These are phyloP conservation scores for Vachellia pachyceras DNA, from an alignment of 306 rosid species.

Conservation along the genomic window DNA sequence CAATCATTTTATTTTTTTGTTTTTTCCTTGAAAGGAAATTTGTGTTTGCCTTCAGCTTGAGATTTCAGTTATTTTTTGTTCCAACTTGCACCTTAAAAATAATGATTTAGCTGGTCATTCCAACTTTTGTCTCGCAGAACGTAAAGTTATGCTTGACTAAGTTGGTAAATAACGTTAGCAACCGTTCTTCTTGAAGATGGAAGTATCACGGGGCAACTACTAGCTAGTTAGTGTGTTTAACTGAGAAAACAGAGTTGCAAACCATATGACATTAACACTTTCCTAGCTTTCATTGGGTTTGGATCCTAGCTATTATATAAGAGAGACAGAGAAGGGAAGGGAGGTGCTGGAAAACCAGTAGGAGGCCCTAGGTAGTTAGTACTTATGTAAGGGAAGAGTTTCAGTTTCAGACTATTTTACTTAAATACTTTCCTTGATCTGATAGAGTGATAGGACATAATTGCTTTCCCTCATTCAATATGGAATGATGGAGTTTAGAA, in stretches of 20 bases:
- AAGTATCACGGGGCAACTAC: background rate
- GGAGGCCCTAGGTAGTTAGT: no score
- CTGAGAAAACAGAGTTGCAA: no score
- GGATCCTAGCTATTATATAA: background rate
- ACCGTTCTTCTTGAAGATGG: slow-evolving; percentile 9
- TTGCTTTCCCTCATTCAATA: background rate
- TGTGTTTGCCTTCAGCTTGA: background rate
- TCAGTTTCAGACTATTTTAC: slow-evolving; percentile 15
- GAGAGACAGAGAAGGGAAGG: no score
- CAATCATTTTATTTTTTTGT: background rate
- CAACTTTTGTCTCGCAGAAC: background rate
- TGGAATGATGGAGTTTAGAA: background rate
- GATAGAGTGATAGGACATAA: background rate
- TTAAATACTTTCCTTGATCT: background rate
- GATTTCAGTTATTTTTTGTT: slow-evolving; percentile 12
- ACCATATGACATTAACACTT: background rate
- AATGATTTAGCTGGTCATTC: background rate
- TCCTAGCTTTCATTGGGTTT: background rate
- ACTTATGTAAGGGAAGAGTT: background rate
- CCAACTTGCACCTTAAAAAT: background rate
- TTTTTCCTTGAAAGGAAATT: background rate
- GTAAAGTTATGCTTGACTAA: background rate
- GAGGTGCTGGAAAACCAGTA: background rate
- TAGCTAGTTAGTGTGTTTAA: no score
- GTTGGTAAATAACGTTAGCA: background rate